Evolutionary conservation across 176 grass and related monocot genomes (phyloP).

Genomic region (Triticum timopheevii): DNA sequence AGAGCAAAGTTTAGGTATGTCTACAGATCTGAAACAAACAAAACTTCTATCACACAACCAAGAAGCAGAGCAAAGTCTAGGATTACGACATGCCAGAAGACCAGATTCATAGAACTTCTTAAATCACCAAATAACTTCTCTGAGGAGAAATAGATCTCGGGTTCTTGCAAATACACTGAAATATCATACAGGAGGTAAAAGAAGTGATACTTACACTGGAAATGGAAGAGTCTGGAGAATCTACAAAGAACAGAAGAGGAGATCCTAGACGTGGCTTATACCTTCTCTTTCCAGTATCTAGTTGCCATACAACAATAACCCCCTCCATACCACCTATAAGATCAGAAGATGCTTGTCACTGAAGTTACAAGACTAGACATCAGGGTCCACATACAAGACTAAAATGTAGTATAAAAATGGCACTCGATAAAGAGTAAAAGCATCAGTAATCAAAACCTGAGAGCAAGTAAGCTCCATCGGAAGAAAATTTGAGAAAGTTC

Average conservation of each 20-base stretch:
- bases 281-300: constrained; percentile 88
- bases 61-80: too few species aligned
- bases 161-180: constrained; percentile 3
- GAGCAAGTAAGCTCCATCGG: constrained; percentile 83
- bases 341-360: constrained; percentile 11
- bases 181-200: neutral
- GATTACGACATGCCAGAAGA: constrained; percentile 17
- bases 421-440: neutral
- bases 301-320: constrained; percentile 96
- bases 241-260: constrained; percentile 79
- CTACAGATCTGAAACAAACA: neutral
- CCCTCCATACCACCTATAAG: constrained; percentile 89
- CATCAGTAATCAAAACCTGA: constrained; percentile 60
- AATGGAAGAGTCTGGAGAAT: constrained; percentile 91
- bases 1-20: neutral
- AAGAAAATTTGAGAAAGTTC: constrained; percentile 78
- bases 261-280: constrained; percentile 89
- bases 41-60: neutral
- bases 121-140: constrained; percentile 24
- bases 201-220: constrained; percentile 67
- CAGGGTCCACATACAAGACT: neutral
- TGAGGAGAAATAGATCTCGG: neutral
- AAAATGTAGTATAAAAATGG: neutral
- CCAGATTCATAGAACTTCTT: constrained; percentile 13
- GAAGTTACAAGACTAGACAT: neutral